phyloP scores from a whole-genome alignment of 2,329 filamentous ascomycete genomes.

The Fusarium globosum region DNA sequence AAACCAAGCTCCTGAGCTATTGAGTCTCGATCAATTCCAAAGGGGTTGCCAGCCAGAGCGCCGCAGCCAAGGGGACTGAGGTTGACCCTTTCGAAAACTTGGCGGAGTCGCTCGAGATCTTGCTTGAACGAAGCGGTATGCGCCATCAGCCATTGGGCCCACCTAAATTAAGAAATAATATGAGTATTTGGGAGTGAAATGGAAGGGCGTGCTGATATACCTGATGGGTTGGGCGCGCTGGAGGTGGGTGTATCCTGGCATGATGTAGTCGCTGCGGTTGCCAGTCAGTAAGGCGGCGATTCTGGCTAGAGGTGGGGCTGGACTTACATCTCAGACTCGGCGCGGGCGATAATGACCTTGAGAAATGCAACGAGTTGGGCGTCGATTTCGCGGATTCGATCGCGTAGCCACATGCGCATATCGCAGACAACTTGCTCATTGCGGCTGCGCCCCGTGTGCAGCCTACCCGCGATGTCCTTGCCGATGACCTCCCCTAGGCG shows the following conservation, averaged over 20 bases:
- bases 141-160: not conserved
- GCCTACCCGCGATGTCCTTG: not conserved
- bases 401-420: not conserved
- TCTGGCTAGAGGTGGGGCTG: not conserved
- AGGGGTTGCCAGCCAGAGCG: not conserved
- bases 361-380: not conserved
- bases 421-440: not conserved
- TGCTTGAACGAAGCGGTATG: not conserved
- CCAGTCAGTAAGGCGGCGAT: not conserved
- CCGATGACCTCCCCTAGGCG: not conserved
- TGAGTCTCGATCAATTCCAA: not conserved
- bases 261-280: not conserved
- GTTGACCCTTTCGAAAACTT: not conserved
- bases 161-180: not conserved
- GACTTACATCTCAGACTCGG: not conserved
- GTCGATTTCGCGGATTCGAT: not conserved
- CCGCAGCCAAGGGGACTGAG: not conserved
- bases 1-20: not conserved
- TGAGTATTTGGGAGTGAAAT: not conserved
- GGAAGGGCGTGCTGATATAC: not conserved
- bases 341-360: not conserved
- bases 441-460: not conserved
- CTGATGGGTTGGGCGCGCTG: not conserved
- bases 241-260: not conserved
- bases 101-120: not conserved